These are phyloP conservation scores for Fonsecaea monophora DNA, from an alignment of 2,329 filamentous ascomycete species.

Conservation along the genomic window DNA sequence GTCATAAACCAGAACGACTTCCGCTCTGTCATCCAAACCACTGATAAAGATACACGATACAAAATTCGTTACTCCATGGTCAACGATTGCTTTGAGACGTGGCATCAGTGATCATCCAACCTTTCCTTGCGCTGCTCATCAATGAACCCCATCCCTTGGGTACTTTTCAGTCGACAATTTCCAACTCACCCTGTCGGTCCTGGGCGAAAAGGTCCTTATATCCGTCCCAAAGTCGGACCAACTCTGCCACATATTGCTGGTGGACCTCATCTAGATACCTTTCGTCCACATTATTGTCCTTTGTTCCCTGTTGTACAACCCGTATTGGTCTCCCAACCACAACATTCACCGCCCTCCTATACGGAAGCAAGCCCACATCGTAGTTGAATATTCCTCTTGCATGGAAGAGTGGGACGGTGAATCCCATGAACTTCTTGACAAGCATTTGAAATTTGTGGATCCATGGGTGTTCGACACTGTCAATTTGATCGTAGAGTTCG, in stretches of 20 bases:
- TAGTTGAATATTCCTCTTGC: constrained; percentile 96
- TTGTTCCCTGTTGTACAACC: constrained; percentile 65
- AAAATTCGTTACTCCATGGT: neutral
- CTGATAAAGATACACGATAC: neutral
- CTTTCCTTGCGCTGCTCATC: neutral
- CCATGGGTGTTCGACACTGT: constrained; percentile 75
- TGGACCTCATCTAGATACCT: constrained; percentile 83
- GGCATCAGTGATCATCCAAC: neutral
- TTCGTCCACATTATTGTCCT: constrained; percentile 69
- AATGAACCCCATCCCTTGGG: neutral
- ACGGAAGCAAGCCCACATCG: constrained; percentile 95
- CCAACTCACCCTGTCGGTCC: constrained; percentile 52
- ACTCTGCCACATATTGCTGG: constrained; percentile 72
- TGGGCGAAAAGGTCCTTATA: constrained; percentile 56
- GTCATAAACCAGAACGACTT: neutral
- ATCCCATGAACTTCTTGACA: constrained; percentile 84
- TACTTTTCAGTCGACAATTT: constrained; percentile 44
- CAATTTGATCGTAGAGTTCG: constrained; percentile 90
- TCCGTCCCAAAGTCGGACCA: constrained; percentile 54
- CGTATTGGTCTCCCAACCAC: constrained; percentile 84
- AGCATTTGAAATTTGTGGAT: constrained; percentile 83
- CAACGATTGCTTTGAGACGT: neutral
- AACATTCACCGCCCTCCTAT: constrained; percentile 83
- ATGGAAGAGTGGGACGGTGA: constrained; percentile 89
- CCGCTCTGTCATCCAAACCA: neutral